Percentiles rank a stretch among this genome's conserved stretches.
phyloP scores from a whole-genome alignment of 108 stramenopile species.

The Hondaea fermentalgiana region DNA sequence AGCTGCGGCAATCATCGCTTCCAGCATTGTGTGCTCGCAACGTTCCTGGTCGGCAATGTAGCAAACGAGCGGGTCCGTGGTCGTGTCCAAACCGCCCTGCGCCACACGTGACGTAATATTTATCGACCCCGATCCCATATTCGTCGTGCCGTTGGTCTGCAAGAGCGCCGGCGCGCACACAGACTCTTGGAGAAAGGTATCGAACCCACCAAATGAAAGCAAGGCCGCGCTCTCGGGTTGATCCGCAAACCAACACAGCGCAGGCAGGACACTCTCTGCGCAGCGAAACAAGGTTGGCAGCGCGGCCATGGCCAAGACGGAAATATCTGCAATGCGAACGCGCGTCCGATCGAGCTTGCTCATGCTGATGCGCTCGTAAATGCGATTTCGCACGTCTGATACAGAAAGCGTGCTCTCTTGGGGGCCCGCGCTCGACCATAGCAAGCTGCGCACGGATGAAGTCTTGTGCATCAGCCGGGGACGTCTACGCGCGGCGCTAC shows the following conservation, averaged over 20 bases:
- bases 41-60: background rate
- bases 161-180: background rate
- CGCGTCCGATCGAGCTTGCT: background rate
- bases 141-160: background rate
- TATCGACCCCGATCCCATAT: background rate
- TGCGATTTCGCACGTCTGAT: background rate
- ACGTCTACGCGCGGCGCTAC: background rate
- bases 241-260: constrained; percentile 1
- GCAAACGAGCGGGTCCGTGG: background rate
- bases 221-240: background rate
- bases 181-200: background rate
- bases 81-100: background rate
- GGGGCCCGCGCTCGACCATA: background rate
- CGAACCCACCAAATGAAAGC: background rate
- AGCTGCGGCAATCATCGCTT: background rate
- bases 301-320: background rate
- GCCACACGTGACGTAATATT: background rate
- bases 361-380: background rate
- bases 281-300: background rate
- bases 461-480: background rate
- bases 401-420: background rate
- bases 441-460: background rate
- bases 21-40: background rate
- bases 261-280: background rate
- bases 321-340: background rate